A percentile compares a stretch with the other conserved stretches of the same genome.
These are phyloP conservation scores for Chytriomyces hyalinus DNA, from an alignment of 192 early-diverging fungal genomes.

Conservation along the genomic window DNA sequence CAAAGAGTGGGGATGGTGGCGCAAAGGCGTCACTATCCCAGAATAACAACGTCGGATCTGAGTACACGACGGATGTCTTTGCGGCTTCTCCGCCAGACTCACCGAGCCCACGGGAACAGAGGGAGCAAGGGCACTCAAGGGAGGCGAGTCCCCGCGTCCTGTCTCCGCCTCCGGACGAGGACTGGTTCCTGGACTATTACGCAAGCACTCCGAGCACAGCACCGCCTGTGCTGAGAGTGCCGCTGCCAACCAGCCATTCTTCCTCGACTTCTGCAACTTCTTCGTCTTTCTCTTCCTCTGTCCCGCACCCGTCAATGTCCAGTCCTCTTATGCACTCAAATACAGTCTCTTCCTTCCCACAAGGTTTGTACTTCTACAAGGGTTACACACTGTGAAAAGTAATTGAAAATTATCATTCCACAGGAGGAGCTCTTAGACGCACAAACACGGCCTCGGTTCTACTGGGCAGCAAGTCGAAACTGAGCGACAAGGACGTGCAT, in stretches of 20 bases:
- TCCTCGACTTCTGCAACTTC: no score
- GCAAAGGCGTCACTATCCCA: no score
- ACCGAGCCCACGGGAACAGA: not conserved
- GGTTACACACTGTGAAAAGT: no score
- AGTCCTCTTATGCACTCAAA: no score
- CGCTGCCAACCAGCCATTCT: no score
- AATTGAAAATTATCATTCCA: no score
- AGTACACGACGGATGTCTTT: not conserved
- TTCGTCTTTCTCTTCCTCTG: no score
- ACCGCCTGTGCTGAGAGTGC: not conserved
- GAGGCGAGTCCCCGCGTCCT: not conserved
- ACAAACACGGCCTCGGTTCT: slow-evolving; percentile 5
- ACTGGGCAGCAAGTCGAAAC: not conserved
- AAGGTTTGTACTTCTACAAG: no score
- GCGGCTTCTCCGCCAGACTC: not conserved
- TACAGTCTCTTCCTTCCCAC: no score
- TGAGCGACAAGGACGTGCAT: not conserved
- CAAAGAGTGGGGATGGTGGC: no score
- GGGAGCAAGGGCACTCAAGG: not conserved
- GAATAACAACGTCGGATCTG: no score
- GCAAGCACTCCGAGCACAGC: not conserved
- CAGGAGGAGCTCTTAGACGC: not conserved
- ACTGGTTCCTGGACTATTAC: slow-evolving; percentile 10
- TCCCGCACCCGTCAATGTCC: no score
- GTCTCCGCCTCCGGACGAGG: not conserved